phyloP scores from a whole-genome alignment of 352 stramenopile species.

The Phytopythium cucurbitacearum region DNA sequence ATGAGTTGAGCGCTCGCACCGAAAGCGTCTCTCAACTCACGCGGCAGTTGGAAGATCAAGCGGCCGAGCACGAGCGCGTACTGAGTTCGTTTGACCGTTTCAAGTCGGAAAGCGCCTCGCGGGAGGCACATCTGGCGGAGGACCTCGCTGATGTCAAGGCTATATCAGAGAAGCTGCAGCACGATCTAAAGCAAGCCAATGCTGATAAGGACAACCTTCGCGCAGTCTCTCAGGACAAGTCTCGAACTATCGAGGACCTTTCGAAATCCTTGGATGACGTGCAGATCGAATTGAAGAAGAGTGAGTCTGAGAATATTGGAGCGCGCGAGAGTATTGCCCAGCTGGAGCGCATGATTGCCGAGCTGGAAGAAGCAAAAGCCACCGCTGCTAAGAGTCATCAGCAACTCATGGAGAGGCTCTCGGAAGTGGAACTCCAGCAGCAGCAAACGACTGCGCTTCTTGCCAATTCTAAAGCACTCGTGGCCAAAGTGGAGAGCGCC shows the following conservation, averaged over 20 bases:
- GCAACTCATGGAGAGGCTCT: not conserved
- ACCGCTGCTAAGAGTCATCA: not conserved
- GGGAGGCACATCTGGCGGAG: not conserved
- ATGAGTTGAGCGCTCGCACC: not conserved
- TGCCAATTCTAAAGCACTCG: not conserved
- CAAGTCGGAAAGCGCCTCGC: not conserved
- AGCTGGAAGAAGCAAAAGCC: not conserved
- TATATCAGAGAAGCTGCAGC: not conserved
- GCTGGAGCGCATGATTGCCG: not conserved
- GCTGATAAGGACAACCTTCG: no score
- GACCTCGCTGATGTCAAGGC: not conserved
- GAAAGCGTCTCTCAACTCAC: not conserved
- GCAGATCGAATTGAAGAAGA: no score
- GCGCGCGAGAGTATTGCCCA: not conserved
- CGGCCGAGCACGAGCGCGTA: constrained; percentile 3
- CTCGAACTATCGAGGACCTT: no score
- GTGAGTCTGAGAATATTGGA: not conserved
- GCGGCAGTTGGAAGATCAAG: not conserved
- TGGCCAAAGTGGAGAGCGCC: not conserved
- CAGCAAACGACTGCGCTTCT: not conserved
- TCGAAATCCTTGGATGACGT: no score
- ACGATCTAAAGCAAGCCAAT: not conserved
- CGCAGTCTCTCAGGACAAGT: no score
- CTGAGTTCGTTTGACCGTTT: not conserved
- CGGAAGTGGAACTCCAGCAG: not conserved